A percentile compares a stretch with the other conserved stretches of the same genome.
phyloP scores from a whole-genome alignment of 257 asterid species.

The Cynanchum wilfordii region DNA sequence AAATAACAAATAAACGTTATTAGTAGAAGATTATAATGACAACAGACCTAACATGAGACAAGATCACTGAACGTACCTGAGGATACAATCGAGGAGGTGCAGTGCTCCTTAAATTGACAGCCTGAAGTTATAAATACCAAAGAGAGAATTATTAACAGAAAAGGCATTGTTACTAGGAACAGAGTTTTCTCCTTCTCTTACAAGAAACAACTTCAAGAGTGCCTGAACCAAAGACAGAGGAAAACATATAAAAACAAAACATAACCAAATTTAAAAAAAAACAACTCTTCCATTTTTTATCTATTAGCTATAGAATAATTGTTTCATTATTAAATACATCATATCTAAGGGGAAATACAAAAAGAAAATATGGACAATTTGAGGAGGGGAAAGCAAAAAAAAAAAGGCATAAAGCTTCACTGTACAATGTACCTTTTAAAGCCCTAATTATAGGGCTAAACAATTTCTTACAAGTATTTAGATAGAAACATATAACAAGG shows the following conservation, averaged over 20 bases:
- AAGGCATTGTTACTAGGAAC: background rate
- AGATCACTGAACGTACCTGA: constrained; percentile 35
- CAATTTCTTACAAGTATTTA: background rate
- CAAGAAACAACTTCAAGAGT: no score
- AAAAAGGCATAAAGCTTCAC: background rate
- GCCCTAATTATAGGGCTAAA: background rate
- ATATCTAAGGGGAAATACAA: no score
- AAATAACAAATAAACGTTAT: constrained; percentile 5
- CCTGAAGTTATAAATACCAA: constrained; percentile 40
- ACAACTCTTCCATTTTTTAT: no score
- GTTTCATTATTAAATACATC: no score
- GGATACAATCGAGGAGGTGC: constrained; percentile 43
- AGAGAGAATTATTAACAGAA: constrained; percentile 1
- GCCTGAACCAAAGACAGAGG: no score
- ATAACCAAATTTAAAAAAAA: no score
- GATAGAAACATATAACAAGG: background rate
- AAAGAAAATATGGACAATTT: no score
- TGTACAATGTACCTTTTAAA: background rate
- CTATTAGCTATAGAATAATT: no score
- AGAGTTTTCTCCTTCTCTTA: no score
- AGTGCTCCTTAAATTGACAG: constrained; percentile 66
- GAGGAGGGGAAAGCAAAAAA: background rate
- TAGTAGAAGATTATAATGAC: constrained; percentile 5
- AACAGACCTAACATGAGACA: background rate
- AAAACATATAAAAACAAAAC: no score